Base-by-base conservation (phyloP, 768 basidiomycete species). In the Amanita fuliginea region DNA sequence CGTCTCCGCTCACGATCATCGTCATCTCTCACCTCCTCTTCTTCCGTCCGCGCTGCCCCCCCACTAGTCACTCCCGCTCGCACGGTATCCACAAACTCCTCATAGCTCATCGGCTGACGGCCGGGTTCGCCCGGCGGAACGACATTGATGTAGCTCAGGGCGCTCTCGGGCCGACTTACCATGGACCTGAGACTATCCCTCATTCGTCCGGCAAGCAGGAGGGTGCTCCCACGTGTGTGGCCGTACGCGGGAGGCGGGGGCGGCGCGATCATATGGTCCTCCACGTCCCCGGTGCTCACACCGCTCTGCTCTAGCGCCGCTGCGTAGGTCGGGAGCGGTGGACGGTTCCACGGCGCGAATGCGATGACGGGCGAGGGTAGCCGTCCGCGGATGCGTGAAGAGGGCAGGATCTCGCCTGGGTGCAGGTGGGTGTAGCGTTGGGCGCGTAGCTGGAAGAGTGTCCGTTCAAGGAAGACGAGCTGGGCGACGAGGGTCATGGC, bases 181-280 rank as follows among this genome's bases (percentile, higher is more conserved):
- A 76, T 71, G 26, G 70, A 69, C n/a, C 77, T 58, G 55, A 77
- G 56, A 51, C 70, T 72, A 21, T 74, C 65, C 39, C 67, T 62
- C 47, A 83, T 58, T 60, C 70, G 74, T 4, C 79, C 77, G 0
- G 73, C 58, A 16, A 84, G 67, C 39, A 86, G 57, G 39, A 86
- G 67, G 16, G 71, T 81, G 64, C 80, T 83, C 32, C 81, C 83
- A 42, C 83, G 73, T 16, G 81, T 83, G 55, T 83, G 73, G 19
- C 85, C 84, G 60, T 86, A 86, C n/a, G 81, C 81, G 8, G 85
- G 85, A 6, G 85, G 85, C 1, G 85, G 83, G 3, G 78, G 72
- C 16, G 69, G 72, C 3, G 82, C 83, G 51, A 85, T 86, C 33
- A 74, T 60, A 57, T 77, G 68, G 60, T 85, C 83, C 55, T 86